Evolutionary conservation across 768 basidiomycete species (phyloP), one percentile per base, ranked within the genome.

Genomic region (Phylloporus scabripes): DNA sequence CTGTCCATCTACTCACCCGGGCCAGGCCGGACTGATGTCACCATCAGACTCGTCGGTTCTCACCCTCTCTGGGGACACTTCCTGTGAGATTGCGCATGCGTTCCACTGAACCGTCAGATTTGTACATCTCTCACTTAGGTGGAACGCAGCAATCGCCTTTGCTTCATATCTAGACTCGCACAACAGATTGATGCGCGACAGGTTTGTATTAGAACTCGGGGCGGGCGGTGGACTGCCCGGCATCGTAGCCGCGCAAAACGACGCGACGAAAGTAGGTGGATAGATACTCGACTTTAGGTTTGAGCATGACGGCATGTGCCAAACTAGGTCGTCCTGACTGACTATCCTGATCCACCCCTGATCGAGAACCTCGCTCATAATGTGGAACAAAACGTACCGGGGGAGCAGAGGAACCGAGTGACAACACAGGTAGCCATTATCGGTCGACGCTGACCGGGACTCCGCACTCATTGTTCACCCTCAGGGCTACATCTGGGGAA

Each of bases 181-280:
- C 46, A 58, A 60, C 0, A 64, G 73, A 1, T 55, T 85, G 0
- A 82, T 79, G 39, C 57, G 56, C 0, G 67, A 68, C 6, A 71
- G 67, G 31, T 67, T 63, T 42, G 81, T 97, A 0, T 72, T 97
- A 1, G 96, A 99, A 64, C 79, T 98, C 0, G 96, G 96, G 0
- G 96, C 96, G 0, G 96, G 93, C 0, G 94, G 91, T 1, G 95
- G 84, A 2, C 72, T 98, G 6, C 96, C 96, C 0, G 82, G 87
- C 4, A 73, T 99, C 7, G 78, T 94, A 2, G 72, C 84, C 0
- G 80, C 76, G 0, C 77, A 83, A 34, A 83, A 82, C 50, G 86
- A 84, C 0, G 92, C 92, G 0, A 60, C 64, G 34, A 79, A 78
- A 61, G 92, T 89, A 17, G 2, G 56, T 34, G 31, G 20, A 42